Evolutionary conservation across 1,284 basidiomycete genomes (phyloP).

Genomic region (Apiotrichum brassicae): DNA sequence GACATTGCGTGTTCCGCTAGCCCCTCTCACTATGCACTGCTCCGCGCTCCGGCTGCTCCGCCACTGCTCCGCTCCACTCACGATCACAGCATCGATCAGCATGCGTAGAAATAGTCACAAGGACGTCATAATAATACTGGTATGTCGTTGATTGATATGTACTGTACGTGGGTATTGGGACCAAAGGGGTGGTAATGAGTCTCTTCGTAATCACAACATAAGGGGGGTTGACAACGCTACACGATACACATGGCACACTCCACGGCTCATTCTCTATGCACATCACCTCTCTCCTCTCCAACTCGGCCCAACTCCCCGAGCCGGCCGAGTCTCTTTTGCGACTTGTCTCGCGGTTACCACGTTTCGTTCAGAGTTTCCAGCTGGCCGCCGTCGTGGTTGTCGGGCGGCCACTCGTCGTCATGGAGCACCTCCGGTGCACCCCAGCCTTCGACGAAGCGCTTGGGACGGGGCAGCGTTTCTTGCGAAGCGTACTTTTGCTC

Average conservation of each 20-base stretch:
- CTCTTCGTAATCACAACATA: neutral
- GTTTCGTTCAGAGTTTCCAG: conserved; percentile 1
- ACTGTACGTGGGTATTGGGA: neutral
- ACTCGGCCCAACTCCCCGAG: no score
- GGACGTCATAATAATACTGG: neutral
- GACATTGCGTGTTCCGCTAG: no score
- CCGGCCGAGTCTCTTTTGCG: no score
- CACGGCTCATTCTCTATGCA: no score
- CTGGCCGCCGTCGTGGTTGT: neutral
- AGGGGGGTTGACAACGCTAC: neutral
- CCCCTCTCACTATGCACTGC: no score
- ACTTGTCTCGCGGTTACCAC: conserved; percentile 2
- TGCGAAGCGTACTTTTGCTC: conserved; percentile 18
- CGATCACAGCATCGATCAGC: no score
- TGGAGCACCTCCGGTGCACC: conserved; percentile 34
- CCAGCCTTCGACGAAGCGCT: conserved; percentile 29
- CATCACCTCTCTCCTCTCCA: no score
- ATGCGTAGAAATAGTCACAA: conserved; percentile 1
- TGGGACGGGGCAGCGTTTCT: conserved; percentile 14
- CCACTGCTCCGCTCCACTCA: no score
- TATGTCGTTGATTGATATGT: neutral
- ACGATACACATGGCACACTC: neutral
- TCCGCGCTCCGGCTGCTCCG: no score
- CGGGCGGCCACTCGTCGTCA: conserved; percentile 25
- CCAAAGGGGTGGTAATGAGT: neutral